A percentile compares a stretch with the other conserved stretches of the same genome.
These are phyloP conservation scores for Acer negundo DNA, from an alignment of 345 rosid species.

Conservation along the genomic window DNA sequence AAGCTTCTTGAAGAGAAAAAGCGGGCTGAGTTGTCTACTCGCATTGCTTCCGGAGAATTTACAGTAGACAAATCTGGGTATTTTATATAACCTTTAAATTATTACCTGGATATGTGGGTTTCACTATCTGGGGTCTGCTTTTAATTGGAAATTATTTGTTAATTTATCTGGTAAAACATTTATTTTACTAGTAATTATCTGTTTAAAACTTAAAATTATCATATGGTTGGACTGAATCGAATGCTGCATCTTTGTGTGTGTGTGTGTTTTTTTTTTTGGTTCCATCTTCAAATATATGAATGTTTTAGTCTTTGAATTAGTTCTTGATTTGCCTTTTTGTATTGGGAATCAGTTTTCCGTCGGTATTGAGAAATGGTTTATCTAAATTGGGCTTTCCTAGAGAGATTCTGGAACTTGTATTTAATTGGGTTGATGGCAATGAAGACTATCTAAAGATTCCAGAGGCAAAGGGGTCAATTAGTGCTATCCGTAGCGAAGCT, in stretches of 20 bases:
- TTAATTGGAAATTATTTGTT: neutral
- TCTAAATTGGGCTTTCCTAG: conserved; percentile 68
- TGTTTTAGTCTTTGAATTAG: neutral
- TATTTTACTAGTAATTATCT: too few relatives aligned
- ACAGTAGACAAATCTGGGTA: conserved; percentile 68
- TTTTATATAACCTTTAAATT: neutral
- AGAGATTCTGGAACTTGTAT: conserved; percentile 54
- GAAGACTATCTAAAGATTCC: conserved; percentile 70
- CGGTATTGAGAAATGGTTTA: conserved; percentile 61
- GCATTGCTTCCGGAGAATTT: conserved; percentile 88
- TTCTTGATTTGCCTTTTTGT: neutral
- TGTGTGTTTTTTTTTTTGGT: neutral
- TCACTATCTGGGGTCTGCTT: neutral
- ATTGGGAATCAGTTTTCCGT: conserved; percentile 52
- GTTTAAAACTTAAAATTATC: neutral
- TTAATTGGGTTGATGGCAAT: conserved; percentile 50
- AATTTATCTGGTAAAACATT: neutral
- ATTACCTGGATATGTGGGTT: neutral
- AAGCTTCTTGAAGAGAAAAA: conserved; percentile 63
- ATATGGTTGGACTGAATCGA: too few relatives aligned
- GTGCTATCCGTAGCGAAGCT: conserved; percentile 76
- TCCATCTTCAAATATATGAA: neutral
- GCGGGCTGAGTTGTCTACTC: conserved; percentile 69
- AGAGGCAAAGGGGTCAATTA: conserved; percentile 70
- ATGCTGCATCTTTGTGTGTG: neutral